Conservation (phyloP, 2,329 filamentous ascomycete species). For the Penicillium sp. region DNA sequence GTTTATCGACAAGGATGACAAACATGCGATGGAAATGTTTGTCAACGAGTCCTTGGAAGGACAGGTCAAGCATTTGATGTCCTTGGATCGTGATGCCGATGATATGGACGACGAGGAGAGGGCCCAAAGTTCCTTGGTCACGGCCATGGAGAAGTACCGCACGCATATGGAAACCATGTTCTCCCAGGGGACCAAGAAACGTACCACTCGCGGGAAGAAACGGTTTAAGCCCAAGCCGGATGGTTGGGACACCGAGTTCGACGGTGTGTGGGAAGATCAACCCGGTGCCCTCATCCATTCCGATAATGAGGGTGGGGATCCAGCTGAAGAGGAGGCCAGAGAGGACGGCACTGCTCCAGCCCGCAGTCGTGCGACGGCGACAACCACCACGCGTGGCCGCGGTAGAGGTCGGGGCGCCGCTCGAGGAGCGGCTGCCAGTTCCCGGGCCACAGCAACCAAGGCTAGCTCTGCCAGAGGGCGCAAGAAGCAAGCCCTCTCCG, state of each 20-base stretch:
- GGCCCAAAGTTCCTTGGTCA: slow-evolving; percentile 64
- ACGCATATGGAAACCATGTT: slow-evolving; percentile 67
- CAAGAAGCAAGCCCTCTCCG: slow-evolving; percentile 31
- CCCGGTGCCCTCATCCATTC: slow-evolving; percentile 58
- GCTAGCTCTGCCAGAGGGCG: slow-evolving; percentile 27
- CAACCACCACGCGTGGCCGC: slow-evolving; percentile 44
- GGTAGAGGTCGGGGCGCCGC: slow-evolving; percentile 42
- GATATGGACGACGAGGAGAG: slow-evolving; percentile 63
- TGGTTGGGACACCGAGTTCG: slow-evolving; percentile 82
- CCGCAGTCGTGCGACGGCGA: slow-evolving; percentile 32
- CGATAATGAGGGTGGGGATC: slow-evolving; percentile 48
- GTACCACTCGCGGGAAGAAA: slow-evolving; percentile 45
- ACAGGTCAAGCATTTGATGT: slow-evolving; percentile 65
- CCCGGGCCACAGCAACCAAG: slow-evolving; percentile 29
- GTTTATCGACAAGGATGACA: slow-evolving; percentile 93
- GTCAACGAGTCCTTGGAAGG: slow-evolving; percentile 65
- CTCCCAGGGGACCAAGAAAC: slow-evolving; percentile 58
- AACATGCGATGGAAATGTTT: slow-evolving; percentile 80
- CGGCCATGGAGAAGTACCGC: slow-evolving; percentile 68
- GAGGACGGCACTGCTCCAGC: slow-evolving; percentile 43
- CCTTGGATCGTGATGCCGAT: slow-evolving; percentile 62
- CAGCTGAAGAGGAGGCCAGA: slow-evolving; percentile 43
- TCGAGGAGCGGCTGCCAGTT: slow-evolving; percentile 40
- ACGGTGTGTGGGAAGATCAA: slow-evolving; percentile 80
- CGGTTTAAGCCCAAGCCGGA: slow-evolving; percentile 70